phyloP scores from a whole-genome alignment of 2,329 filamentous ascomycete species.

The Pleurostoma richardsiae region DNA sequence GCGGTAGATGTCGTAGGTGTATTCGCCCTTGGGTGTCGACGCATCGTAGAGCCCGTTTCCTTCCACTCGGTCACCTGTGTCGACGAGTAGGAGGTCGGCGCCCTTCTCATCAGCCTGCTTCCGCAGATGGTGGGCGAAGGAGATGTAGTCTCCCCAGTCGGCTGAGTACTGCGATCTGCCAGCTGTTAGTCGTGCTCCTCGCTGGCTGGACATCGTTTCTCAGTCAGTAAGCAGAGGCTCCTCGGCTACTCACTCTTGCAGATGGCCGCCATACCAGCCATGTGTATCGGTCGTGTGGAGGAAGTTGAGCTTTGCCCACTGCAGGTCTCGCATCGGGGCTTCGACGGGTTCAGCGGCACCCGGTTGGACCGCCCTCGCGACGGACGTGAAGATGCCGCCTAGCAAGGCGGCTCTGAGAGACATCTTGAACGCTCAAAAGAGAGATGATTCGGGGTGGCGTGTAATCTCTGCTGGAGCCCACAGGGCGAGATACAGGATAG shows the following conservation, averaged over 20 bases:
- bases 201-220: too few species aligned
- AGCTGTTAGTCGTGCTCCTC: not conserved
- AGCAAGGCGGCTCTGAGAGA: constrained; percentile 22
- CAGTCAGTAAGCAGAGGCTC: too few species aligned
- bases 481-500: too few species aligned
- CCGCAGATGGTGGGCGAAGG: constrained; percentile 80
- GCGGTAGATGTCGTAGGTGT: constrained; percentile 81
- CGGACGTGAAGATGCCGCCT: constrained; percentile 29
- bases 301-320: constrained; percentile 95
- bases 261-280: constrained; percentile 90
- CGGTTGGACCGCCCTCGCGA: constrained; percentile 61
- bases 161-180: constrained; percentile 80
- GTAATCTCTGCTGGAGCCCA: too few species aligned
- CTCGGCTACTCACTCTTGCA: constrained; percentile 65
- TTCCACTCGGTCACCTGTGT: constrained; percentile 90
- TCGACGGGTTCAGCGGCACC: constrained; percentile 71
- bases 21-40: constrained; percentile 80
- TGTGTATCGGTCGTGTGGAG: constrained; percentile 96
- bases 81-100: constrained; percentile 83
- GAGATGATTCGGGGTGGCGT: too few species aligned
- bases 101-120: constrained; percentile 72
- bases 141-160: constrained; percentile 97
- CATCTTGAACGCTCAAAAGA: too few species aligned
- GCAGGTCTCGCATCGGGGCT: constrained; percentile 76
- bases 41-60: constrained; percentile 92